Evolutionary conservation across 257 asterid species (phyloP).

Genomic region (Datura wrightii): DNA sequence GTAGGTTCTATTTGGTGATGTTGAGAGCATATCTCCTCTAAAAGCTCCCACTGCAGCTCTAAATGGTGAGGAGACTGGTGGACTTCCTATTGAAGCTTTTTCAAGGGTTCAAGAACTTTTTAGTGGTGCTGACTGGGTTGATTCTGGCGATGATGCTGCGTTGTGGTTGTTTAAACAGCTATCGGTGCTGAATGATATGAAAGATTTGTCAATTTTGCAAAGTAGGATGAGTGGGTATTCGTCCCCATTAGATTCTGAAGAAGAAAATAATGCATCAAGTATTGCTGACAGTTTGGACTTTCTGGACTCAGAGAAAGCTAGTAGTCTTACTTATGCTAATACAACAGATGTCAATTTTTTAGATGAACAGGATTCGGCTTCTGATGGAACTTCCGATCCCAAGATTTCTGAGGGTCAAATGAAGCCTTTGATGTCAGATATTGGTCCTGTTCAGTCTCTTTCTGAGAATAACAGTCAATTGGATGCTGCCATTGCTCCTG

Average conservation of each 20-base stretch:
- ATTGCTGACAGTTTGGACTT: constrained; percentile 91
- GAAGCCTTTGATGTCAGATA: constrained; percentile 41
- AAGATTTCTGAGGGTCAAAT: constrained; percentile 54
- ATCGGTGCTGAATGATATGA: constrained; percentile 77
- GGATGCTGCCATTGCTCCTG: constrained; percentile 46
- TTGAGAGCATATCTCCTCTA: constrained; percentile 75
- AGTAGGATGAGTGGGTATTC: constrained; percentile 77
- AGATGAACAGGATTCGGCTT: constrained; percentile 70
- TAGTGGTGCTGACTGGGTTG: constrained; percentile 88
- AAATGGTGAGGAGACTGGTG: constrained; percentile 90
- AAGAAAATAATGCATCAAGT: constrained; percentile 89
- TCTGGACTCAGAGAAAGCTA: constrained; percentile 77
- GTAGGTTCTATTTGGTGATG: constrained; percentile 93
- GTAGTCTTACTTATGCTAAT: constrained; percentile 36
- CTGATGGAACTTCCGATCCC: constrained; percentile 62
- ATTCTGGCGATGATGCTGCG: constrained; percentile 84
- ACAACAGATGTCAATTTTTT: constrained; percentile 62
- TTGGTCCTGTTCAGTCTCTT: constrained; percentile 46
- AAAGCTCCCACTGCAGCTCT: constrained; percentile 70
- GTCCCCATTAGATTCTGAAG: constrained; percentile 93
- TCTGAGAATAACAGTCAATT: constrained; percentile 46
- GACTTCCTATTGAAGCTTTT: constrained; percentile 94
- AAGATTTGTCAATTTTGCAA: constrained; percentile 74
- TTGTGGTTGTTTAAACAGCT: constrained; percentile 93
- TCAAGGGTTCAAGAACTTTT: constrained; percentile 93